phyloP scores from a whole-genome alignment of 1,139 yeast genomes.

The Saccharomycopsis phalli region DNA sequence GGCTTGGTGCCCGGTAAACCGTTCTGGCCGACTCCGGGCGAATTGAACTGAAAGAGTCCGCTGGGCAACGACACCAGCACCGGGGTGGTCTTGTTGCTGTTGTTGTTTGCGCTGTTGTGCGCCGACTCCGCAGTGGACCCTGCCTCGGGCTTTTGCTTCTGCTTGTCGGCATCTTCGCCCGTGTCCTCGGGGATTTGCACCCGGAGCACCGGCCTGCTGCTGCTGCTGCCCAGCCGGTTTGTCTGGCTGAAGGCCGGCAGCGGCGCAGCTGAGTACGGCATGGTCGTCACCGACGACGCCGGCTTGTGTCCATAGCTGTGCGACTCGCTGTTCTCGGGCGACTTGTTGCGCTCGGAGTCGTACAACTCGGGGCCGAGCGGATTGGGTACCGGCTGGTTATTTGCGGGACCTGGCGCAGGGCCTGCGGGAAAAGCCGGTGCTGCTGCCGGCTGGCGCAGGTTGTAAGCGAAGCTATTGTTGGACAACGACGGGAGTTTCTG shows the following conservation, averaged over 20 bases:
- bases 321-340: neutral
- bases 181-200: constrained; percentile 40
- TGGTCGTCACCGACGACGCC: constrained; percentile 6
- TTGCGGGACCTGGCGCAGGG: no score
- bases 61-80: constrained; percentile 26
- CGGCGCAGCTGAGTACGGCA: constrained; percentile 17
- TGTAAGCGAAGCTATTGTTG: no score
- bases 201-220: constrained; percentile 38
- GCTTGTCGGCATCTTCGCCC: constrained; percentile 8
- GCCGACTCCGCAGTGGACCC: neutral
- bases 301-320: constrained; percentile 4
- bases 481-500: constrained; percentile 2
- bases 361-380: no score
- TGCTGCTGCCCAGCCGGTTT: constrained; percentile 21
- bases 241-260: constrained; percentile 17
- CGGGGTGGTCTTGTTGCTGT: constrained; percentile 24
- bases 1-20: constrained; percentile 8
- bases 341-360: neutral
- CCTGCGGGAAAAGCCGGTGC: no score
- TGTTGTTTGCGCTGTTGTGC: neutral
- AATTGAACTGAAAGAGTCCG: constrained; percentile 22
- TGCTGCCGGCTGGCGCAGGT: no score
- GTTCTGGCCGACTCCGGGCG: constrained; percentile 21
- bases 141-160: neutral
- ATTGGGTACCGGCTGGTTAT: no score